A percentile compares a stretch with the other conserved stretches of the same genome.
Conservation (phyloP, 345 rosid species). For the Sonneratia caseolaris region DNA sequence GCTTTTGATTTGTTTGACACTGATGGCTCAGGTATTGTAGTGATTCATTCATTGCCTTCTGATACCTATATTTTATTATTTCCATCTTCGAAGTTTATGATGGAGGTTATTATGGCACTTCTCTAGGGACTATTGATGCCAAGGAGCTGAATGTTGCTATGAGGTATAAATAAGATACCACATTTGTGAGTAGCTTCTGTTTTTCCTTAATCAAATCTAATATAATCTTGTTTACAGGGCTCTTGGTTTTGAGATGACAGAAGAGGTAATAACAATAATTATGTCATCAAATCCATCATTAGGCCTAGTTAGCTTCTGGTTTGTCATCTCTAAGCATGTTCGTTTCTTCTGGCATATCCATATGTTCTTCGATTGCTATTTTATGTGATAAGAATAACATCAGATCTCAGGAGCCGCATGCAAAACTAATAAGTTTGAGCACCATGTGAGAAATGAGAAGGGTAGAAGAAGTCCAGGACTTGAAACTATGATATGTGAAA, state of each 20-base stretch:
- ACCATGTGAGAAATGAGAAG: not conserved
- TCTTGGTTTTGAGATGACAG: slow-evolving; percentile 93
- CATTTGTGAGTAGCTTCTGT: not conserved
- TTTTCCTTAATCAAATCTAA: not conserved
- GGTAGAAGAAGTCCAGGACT: not conserved
- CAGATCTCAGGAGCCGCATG: not conserved
- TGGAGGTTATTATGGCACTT: slow-evolving; percentile 5
- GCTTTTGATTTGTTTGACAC: slow-evolving; percentile 92
- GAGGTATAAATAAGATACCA: slow-evolving; percentile 40
- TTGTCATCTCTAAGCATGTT: not conserved
- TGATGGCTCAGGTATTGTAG: slow-evolving; percentile 67
- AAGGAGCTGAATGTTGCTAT: slow-evolving; percentile 95
- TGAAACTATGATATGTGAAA: not conserved
- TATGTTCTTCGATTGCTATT: not conserved
- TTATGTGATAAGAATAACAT: not conserved
- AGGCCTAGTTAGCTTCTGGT: not conserved
- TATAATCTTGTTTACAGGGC: slow-evolving; percentile 48
- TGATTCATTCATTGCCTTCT: not conserved
- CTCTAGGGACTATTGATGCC: slow-evolving; percentile 84
- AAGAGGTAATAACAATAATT: slow-evolving; percentile 45
- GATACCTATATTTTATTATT: not conserved
- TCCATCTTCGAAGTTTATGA: not conserved
- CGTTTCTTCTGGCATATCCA: not conserved
- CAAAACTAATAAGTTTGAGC: not conserved
- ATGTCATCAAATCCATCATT: not conserved